Percentiles rank a stretch among this genome's conserved stretches.
These are phyloP conservation scores for Jaltomata sinuosa DNA, from an alignment of 257 asterid species.

Conservation along the genomic window DNA sequence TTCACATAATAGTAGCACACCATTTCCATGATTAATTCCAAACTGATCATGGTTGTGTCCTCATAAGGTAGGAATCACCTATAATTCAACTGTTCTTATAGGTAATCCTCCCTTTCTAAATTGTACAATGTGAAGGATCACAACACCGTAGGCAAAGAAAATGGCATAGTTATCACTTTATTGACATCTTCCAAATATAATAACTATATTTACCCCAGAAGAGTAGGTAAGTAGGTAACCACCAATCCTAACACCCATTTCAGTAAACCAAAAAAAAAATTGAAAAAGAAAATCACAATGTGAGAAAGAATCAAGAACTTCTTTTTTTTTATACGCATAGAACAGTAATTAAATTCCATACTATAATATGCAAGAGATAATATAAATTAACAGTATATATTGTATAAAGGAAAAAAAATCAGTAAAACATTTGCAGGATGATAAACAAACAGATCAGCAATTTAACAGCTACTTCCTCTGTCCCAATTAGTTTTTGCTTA, in stretches of 20 bases:
- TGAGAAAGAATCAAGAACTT: neutral
- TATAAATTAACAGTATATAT: neutral
- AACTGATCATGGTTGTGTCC: neutral
- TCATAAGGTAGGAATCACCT: neutral
- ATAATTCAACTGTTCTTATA: neutral
- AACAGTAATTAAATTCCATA: neutral
- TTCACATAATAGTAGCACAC: constrained; percentile 4
- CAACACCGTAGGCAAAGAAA: constrained; percentile 13
- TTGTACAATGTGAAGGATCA: neutral
- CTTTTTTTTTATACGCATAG: neutral
- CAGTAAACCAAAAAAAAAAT: neutral
- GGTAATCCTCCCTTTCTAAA: constrained; percentile 5
- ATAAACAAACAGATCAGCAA: neutral
- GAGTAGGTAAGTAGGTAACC: constrained; percentile 17
- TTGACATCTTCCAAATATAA: neutral
- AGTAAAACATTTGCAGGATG: neutral
- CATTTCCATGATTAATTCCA: constrained; percentile 1
- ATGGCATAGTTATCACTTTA: constrained; percentile 8
- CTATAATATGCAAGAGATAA: neutral
- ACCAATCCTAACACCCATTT: constrained; percentile 5
- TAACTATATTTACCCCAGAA: neutral
- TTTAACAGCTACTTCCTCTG: neutral
- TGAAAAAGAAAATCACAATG: neutral
- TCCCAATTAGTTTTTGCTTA: neutral
- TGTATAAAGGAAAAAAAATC: neutral